Evolutionary conservation across 2,329 filamentous ascomycete species (phyloP).

Genomic region (Fusarium burgessii): DNA sequence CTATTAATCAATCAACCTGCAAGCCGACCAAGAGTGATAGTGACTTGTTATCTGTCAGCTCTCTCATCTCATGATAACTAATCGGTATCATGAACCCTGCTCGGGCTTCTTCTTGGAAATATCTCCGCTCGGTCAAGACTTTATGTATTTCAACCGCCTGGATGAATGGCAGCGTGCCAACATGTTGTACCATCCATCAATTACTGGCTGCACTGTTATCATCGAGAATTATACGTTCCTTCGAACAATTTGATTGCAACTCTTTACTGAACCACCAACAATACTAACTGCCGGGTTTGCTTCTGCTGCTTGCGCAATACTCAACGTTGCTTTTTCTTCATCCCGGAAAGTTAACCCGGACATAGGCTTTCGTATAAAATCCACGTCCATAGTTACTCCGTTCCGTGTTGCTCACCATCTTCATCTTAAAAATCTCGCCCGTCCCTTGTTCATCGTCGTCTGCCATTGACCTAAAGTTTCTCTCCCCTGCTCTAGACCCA

Average conservation of each 20-base stretch:
- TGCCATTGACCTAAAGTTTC: constrained; percentile 23
- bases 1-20: neutral
- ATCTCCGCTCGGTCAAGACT: constrained; percentile 31
- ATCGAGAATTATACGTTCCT: constrained; percentile 22
- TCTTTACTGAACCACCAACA: constrained; percentile 1
- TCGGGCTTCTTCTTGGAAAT: constrained; percentile 29
- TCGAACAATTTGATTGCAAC: constrained; percentile 23
- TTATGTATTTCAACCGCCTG: constrained; percentile 18
- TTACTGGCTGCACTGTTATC: neutral
- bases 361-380: constrained; percentile 20
- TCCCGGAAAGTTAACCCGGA: constrained; percentile 20
- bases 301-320: constrained; percentile 8
- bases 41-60: constrained; percentile 19
- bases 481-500: constrained; percentile 31
- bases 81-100: constrained; percentile 18
- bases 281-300: constrained; percentile 15
- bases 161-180: constrained; percentile 19
- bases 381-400: constrained; percentile 25
- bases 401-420: constrained; percentile 31
- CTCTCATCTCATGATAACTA: neutral
- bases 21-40: neutral
- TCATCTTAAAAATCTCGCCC: constrained; percentile 36
- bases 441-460: constrained; percentile 27
- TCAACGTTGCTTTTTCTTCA: constrained; percentile 28
- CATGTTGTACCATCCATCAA: neutral